phyloP scores from a whole-genome alignment of 129 eudicot species.

The Lactuca sativa region DNA sequence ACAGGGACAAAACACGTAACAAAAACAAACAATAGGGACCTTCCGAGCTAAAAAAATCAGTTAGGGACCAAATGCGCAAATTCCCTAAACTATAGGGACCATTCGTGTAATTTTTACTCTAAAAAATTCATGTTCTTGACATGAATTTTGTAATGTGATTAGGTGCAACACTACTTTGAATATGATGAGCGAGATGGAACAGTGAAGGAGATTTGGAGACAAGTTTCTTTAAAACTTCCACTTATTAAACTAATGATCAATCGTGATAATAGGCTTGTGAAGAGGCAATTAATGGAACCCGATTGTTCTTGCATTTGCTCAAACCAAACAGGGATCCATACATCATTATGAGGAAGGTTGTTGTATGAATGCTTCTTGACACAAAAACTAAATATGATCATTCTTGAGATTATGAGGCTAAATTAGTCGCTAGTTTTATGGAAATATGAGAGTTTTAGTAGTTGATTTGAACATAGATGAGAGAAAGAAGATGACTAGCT shows the following conservation, averaged over 20 bases:
- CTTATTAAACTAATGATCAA: constrained; percentile 80
- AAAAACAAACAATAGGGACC: no score
- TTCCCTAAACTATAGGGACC: no score
- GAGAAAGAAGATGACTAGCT: no score
- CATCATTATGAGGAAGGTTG: constrained; percentile 35
- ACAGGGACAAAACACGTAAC: no score
- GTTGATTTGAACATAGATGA: no score
- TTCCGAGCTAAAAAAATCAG: no score
- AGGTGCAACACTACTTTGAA: constrained; percentile 86
- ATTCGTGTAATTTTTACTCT: no score
- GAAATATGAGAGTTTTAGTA: no score
- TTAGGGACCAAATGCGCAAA: no score
- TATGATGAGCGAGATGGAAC: constrained; percentile 92
- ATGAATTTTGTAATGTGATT: constrained; percentile 21
- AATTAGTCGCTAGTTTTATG: no score
- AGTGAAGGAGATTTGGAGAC: constrained; percentile 95
- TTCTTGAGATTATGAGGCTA: no score
- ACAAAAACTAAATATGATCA: neutral
- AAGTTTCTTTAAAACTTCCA: constrained; percentile 74
- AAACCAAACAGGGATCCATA: constrained; percentile 57
- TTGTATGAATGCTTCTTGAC: neutral
- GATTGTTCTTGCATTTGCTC: constrained; percentile 96
- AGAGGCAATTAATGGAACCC: constrained; percentile 56
- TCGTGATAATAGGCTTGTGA: constrained; percentile 80
- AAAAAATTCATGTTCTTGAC: neutral